A percentile compares a stretch with the other conserved stretches of the same genome.
Evolutionary conservation across 805 yeast species (phyloP).

Genomic region (Wickerhamiella spandovensis): DNA sequence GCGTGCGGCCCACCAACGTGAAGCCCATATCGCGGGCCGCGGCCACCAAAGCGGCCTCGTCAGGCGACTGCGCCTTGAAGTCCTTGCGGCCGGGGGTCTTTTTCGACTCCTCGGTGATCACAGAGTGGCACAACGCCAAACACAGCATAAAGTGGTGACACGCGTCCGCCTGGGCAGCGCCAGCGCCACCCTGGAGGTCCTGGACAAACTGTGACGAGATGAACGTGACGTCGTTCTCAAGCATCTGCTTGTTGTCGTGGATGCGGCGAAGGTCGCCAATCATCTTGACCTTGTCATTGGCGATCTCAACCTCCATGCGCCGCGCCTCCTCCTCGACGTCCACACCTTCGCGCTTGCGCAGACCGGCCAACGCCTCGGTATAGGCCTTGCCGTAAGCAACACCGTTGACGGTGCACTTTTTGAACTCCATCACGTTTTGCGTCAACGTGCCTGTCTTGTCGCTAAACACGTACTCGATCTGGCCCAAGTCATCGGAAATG

Average conservation of each 20-base stretch:
- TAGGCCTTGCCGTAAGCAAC: conserved; percentile 62
- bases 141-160: conserved; percentile 54
- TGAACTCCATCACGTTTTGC: conserved; percentile 75
- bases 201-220: conserved; percentile 47
- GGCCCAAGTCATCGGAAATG: conserved; percentile 75
- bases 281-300: conserved; percentile 38
- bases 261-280: conserved; percentile 27
- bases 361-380: conserved; percentile 66
- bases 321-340: conserved; percentile 43
- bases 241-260: conserved; percentile 36
- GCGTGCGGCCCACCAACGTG: conserved; percentile 43
- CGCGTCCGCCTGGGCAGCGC: conserved; percentile 33
- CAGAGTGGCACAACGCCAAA: conserved; percentile 67
- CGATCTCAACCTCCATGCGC: conserved; percentile 34
- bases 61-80: conserved; percentile 77
- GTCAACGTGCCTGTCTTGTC: conserved; percentile 80
- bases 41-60: conserved; percentile 69
- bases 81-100: conserved; percentile 29
- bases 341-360: conserved; percentile 52
- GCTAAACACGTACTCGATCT: conserved; percentile 67
- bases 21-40: conserved; percentile 69
- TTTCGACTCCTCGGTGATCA: conserved; percentile 43
- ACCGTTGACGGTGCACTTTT: conserved; percentile 61
- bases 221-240: conserved; percentile 46
- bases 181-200: conserved; percentile 35